Percentiles rank a stretch among this genome's conserved stretches.
Conservation (phyloP, 1,284 basidiomycete species). For the Rhodotorula sp. region DNA sequence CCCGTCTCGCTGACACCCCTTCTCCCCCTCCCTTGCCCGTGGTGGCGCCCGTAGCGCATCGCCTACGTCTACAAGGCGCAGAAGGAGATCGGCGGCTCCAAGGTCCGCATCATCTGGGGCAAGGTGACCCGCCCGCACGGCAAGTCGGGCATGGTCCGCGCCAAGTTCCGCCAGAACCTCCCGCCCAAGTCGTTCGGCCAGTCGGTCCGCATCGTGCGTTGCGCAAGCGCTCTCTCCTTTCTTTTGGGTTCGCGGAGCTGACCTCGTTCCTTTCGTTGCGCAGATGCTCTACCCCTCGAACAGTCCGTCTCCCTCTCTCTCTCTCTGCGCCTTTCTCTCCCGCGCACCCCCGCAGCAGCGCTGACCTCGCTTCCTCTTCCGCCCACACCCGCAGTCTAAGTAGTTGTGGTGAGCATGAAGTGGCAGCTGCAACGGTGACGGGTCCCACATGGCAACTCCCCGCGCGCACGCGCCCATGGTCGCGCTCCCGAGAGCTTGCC, state of each 20-base stretch:
- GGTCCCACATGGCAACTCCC: background rate
- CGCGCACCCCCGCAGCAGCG: background rate
- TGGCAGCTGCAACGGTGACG: background rate
- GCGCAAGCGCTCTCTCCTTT: constrained; percentile 32
- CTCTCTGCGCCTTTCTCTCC: too few relatives aligned
- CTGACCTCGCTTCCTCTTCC: background rate
- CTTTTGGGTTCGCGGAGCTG: constrained; percentile 32
- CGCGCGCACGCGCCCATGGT: background rate
- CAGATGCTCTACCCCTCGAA: constrained; percentile 65
- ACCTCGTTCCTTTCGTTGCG: constrained; percentile 6
- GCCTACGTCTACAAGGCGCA: constrained; percentile 81
- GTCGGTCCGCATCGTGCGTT: constrained; percentile 83
- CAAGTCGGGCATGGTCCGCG: constrained; percentile 92
- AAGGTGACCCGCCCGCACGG: constrained; percentile 92
- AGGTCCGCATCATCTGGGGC: constrained; percentile 55
- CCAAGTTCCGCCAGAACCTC: constrained; percentile 91
- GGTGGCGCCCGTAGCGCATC: constrained; percentile 66
- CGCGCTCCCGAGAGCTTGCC: background rate
- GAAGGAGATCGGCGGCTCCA: constrained; percentile 51
- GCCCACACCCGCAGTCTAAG: constrained; percentile 8
- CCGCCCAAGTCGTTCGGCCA: constrained; percentile 95
- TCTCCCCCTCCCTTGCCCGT: background rate
- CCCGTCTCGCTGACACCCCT: background rate
- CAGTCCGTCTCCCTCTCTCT: constrained; percentile 19
- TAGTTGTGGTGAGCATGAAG: background rate